Base-by-base conservation (phyloP, 371 early-diverging fungal species). In the Lichtheimia ornata region DNA sequence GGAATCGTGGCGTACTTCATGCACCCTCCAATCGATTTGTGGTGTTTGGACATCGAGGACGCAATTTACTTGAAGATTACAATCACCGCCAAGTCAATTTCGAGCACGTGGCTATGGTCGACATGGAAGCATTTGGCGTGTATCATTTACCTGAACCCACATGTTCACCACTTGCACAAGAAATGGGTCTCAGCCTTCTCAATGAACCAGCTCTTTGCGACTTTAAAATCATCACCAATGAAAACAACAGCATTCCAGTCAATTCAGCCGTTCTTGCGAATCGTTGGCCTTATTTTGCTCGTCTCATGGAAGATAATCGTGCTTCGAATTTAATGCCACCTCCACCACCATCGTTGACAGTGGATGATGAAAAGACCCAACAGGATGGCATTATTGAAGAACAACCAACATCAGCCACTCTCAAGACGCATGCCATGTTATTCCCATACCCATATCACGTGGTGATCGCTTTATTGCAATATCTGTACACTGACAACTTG, bases 41-140 rank as follows among this genome's bases (percentile, higher is more conserved):
- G 11, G 84, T 92, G 17, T 89, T 93, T 75, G 93, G 93, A 25
- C 81, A 93, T 63, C 79, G 81, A 30, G 77, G 79, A 15, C 81
- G 93, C 17, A 85, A 74, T 30, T 71, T 92, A 50, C 76, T 84
- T 6, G 86, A 88, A 22, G 93, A 93, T 69, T 93, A 93, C 67
- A 87, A 91, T 62, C 83, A 88, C 53, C 85, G 93, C 35, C 88
- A 84, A 43, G 74, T 85, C 56, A 87, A 86, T 63, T 91, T 86
- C 67, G 75, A 83, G 30, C 87, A 91, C 56, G 53, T 88, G 58
- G 81, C 86, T 24, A 75, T 80, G 28, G 82, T 91, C 6, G 87
- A 89, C 50, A 49, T 91, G 63, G 85, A 88, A 43, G 88, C 89
- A 0, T 80, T 91, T 63, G 91, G 90, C 7, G 75, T 85, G 5